A percentile compares a stretch with the other conserved stretches of the same genome.
Evolutionary conservation across 805 yeast species (phyloP).

Genomic region (Blastobotrys parvus): DNA sequence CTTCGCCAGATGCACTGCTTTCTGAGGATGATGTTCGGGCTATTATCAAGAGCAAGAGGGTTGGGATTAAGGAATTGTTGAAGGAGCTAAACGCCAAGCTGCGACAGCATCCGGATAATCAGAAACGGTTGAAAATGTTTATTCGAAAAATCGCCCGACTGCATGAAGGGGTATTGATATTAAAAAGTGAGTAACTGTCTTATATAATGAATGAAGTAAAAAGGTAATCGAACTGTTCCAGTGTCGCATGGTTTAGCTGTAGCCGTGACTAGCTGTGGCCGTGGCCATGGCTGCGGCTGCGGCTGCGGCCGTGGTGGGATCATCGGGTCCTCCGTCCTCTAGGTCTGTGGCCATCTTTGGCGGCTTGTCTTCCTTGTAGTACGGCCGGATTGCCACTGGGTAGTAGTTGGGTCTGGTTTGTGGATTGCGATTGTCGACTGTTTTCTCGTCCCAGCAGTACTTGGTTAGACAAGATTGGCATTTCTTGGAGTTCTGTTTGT

Average conservation of each 20-base stretch:
- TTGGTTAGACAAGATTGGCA: conserved; percentile 63
- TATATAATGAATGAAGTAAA: too few relatives aligned
- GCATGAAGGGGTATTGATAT: conserved; percentile 35
- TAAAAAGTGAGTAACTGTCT: conserved; percentile 9
- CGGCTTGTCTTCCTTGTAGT: not conserved
- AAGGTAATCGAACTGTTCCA: too few relatives aligned
- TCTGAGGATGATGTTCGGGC: conserved; percentile 66
- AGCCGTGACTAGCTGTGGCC: too few relatives aligned
- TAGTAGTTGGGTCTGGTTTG: conserved; percentile 8
- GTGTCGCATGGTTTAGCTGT: too few relatives aligned
- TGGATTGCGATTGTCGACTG: conserved; percentile 22
- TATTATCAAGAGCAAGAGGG: conserved; percentile 39
- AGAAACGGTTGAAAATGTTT: conserved; percentile 46
- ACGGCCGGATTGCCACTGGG: conserved; percentile 4
- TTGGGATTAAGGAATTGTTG: conserved; percentile 56
- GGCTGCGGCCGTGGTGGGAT: too few relatives aligned
- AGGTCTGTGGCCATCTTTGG: too few relatives aligned
- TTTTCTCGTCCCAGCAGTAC: conserved; percentile 69
- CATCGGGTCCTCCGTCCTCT: too few relatives aligned
- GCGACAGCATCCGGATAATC: conserved; percentile 55
- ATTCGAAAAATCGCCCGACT: conserved; percentile 51
- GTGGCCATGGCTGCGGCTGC: too few relatives aligned
- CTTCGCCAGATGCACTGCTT: conserved; percentile 33
- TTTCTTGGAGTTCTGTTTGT: conserved; percentile 52
- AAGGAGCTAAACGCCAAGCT: conserved; percentile 54